Evolutionary conservation across 1,139 yeast genomes (phyloP).

Genomic region (Magnusiomyces fungicola): DNA sequence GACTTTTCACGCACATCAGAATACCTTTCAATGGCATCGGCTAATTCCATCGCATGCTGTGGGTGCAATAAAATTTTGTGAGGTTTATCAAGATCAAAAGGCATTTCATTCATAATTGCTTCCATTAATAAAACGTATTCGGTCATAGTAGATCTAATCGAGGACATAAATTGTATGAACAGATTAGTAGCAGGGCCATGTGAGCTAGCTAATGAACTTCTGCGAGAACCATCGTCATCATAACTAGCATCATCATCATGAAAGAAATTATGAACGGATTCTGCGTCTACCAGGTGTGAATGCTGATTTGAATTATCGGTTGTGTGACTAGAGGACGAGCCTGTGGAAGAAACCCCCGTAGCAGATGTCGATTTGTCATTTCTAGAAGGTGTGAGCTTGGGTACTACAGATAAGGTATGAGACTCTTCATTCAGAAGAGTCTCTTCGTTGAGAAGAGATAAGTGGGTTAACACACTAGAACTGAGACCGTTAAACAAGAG

Average conservation of each 20-base stretch:
- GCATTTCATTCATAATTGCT: slow-evolving; percentile 53
- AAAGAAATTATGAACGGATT: not conserved
- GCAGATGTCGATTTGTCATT: no score
- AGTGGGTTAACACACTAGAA: slow-evolving; percentile 62
- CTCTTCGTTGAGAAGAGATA: slow-evolving; percentile 32
- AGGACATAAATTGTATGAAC: slow-evolving; percentile 57
- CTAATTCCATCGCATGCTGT: slow-evolving; percentile 45
- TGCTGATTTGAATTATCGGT: not conserved
- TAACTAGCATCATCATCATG: slow-evolving; percentile 1
- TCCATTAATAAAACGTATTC: slow-evolving; percentile 51
- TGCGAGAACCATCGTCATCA: slow-evolving; percentile 3
- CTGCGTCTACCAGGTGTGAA: not conserved
- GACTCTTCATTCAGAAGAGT: no score
- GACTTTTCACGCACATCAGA: slow-evolving; percentile 52
- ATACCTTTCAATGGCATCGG: slow-evolving; percentile 47
- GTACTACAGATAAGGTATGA: no score
- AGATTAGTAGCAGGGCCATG: slow-evolving; percentile 35
- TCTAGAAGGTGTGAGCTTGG: no score
- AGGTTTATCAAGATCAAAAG: slow-evolving; percentile 41
- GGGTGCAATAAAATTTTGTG: slow-evolving; percentile 35
- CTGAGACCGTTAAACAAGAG: slow-evolving; percentile 61
- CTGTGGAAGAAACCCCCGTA: no score
- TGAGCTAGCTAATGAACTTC: not conserved
- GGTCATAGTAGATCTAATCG: slow-evolving; percentile 66
- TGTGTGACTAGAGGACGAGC: not conserved